These are phyloP conservation scores for Metschnikowia lunata DNA, from an alignment of 805 yeast species.

Conservation along the genomic window DNA sequence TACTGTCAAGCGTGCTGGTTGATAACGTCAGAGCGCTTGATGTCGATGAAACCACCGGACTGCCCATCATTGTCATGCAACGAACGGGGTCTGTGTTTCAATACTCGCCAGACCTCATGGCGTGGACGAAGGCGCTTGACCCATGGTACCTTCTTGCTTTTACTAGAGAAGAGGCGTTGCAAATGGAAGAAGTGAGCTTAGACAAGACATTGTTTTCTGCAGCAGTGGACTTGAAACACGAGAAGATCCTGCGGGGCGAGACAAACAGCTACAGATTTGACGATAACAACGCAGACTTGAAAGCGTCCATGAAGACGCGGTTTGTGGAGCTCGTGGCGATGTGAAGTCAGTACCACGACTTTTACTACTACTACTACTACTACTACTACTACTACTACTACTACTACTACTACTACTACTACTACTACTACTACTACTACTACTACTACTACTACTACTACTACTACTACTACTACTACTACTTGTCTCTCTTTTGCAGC, in stretches of 20 bases:
- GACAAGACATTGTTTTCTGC: background rate
- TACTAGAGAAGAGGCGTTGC: slow-evolving; percentile 3
- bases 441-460: too few relatives aligned
- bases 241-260: slow-evolving; percentile 9
- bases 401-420: too few relatives aligned
- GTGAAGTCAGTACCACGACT: too few relatives aligned
- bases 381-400: too few relatives aligned
- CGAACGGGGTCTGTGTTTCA: slow-evolving; percentile 33
- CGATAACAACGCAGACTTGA: slow-evolving; percentile 9
- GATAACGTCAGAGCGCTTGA: slow-evolving; percentile 24
- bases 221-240: slow-evolving; percentile 3
- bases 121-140: slow-evolving; percentile 49
- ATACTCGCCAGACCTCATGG: slow-evolving; percentile 38
- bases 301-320: slow-evolving; percentile 9
- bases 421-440: too few relatives aligned
- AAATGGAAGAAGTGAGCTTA: background rate
- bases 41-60: slow-evolving; percentile 32
- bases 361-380: too few relatives aligned
- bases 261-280: slow-evolving; percentile 10
- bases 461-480: too few relatives aligned
- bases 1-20: background rate
- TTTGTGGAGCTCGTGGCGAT: slow-evolving; percentile 9
- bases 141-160: slow-evolving; percentile 32
- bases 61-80: slow-evolving; percentile 40
- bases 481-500: too few relatives aligned